Evolutionary conservation across 345 rosid species (phyloP).

Genomic region (Hibiscus syriacus): DNA sequence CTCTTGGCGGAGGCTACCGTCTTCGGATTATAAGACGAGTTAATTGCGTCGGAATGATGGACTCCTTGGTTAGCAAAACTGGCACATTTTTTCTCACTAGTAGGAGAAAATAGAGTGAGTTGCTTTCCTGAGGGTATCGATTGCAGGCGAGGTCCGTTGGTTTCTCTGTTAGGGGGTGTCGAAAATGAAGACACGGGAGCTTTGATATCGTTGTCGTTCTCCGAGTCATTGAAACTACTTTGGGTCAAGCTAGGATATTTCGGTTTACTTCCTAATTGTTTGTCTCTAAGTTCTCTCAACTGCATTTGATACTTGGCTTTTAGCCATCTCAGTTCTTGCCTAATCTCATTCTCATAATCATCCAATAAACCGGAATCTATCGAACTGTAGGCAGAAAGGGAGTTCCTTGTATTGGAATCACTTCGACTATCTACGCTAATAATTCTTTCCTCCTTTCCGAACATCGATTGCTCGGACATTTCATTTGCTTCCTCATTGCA

Average conservation of each 20-base stretch:
- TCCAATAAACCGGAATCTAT: conserved; percentile 19
- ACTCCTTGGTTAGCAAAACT: conserved; percentile 9
- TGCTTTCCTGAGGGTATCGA: conserved; percentile 11
- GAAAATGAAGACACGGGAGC: conserved; percentile 9
- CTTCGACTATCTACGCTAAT: conserved; percentile 26
- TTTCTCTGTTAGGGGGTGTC: conserved; percentile 10
- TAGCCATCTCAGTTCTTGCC: conserved; percentile 83
- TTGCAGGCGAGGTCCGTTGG: conserved; percentile 8
- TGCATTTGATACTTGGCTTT: conserved; percentile 76
- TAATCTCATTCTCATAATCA: conserved; percentile 63
- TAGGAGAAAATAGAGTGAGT: background rate
- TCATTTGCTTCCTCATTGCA: conserved; percentile 30
- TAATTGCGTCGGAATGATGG: conserved; percentile 16
- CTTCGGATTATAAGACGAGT: conserved; percentile 21
- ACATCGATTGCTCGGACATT: conserved; percentile 3
- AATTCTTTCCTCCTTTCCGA: conserved; percentile 30
- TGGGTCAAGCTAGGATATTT: conserved; percentile 15
- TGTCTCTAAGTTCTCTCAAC: conserved; percentile 46
- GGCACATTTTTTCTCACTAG: conserved; percentile 18
- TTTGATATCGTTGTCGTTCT: conserved; percentile 3
- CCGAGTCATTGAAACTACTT: conserved; percentile 10
- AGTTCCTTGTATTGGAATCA: conserved; percentile 19
- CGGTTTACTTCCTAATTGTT: conserved; percentile 28
- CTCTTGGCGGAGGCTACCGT: conserved; percentile 25
- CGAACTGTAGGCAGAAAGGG: conserved; percentile 18